Evolutionary conservation across 2,329 filamentous ascomycete species (phyloP).

Genomic region (Cercospora sesami): DNA sequence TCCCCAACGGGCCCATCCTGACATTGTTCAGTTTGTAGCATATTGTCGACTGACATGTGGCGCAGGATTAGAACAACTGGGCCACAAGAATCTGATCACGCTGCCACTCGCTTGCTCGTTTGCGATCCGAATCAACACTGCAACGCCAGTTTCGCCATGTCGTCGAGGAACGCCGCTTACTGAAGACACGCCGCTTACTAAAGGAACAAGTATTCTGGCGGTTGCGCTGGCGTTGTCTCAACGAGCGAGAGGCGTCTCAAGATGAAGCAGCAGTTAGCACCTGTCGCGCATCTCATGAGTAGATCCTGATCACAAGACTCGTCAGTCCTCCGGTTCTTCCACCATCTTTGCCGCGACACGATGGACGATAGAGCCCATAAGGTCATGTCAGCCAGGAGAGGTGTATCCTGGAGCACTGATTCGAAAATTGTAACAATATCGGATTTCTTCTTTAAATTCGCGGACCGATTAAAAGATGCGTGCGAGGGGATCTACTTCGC

Average conservation of each 20-base stretch:
- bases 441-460: background rate
- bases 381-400: background rate
- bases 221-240: background rate
- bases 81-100: background rate
- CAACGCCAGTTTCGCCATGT: background rate
- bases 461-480: background rate
- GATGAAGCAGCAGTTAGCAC: background rate
- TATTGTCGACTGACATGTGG: background rate
- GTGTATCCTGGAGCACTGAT: background rate
- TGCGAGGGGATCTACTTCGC: background rate
- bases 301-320: background rate
- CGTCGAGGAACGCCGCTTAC: background rate
- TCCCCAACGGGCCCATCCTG: background rate
- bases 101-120: background rate
- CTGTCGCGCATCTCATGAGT: background rate
- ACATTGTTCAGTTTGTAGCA: background rate
- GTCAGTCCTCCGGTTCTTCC: background rate
- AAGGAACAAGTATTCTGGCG: background rate
- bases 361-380: background rate
- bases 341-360: background rate
- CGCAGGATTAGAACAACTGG: background rate
- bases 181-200: background rate
- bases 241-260: background rate
- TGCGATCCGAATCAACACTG: background rate
- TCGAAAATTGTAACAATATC: background rate